Base-by-base conservation (phyloP, 2,329 filamentous ascomycete species). In the Diaporthe longicolla region DNA sequence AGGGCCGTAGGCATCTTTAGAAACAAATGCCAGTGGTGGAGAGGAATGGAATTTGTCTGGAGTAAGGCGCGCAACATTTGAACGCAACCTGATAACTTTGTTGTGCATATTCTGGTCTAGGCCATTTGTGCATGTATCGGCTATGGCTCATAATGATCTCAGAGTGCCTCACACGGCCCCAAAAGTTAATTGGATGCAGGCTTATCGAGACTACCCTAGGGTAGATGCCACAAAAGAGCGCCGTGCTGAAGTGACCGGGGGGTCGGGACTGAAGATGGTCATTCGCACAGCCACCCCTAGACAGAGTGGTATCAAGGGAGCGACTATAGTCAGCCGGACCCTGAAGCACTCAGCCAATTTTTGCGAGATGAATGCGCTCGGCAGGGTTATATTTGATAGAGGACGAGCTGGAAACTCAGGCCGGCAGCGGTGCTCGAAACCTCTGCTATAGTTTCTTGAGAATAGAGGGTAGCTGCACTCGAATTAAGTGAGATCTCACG, bases 91-190 rank as follows among this genome's bases (percentile, higher is more conserved):
- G 29, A 4, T 6, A 6, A 32, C 29, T 32, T 32, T 32, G 29
- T 2, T 37, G 35, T 26, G n/a, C 13, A 19, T 61, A 26, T 37
- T 43, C 8, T 11, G 3, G 7, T 7, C 6, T 10, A 11, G 57
- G 19, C 9, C 10, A n/a, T 4, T 1, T 13, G 17, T 5, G 26
- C 13, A 65, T 32, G 8, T 45, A 19, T 8, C 5, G 11, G n/a
- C 6, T 13, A 65, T 65, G 40, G 40, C 59, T 48, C 58, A 63
- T 63, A 32, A 24, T 63, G 40, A 48, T 48, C 24, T n/a, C 59
- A 48, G 5, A 6, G 11, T 65, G 9, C n/a, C 40, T 29, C 37
- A 45, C 3, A 19, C 32, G 3, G 9, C n/a, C 54, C 8, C 0
- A 24, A 24, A 52, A 0, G 1, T 15, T 52, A n/a, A 52, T 52